Conservation (phyloP, 2,329 filamentous ascomycete species). For the Fusarium musae region DNA sequence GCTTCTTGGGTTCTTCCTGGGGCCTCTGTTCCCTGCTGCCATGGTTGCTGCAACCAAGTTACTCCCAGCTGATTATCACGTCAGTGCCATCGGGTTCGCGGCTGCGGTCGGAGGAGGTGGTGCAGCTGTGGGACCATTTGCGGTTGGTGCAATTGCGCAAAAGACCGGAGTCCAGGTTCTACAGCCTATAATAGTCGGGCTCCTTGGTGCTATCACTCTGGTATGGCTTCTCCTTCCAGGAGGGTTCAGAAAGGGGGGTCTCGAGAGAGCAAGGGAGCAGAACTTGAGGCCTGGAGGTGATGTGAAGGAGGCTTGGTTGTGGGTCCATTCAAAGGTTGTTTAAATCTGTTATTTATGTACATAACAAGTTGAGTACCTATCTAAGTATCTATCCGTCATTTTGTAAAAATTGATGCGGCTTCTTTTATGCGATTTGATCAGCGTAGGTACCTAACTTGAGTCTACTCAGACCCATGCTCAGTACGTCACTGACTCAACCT, state of each 20-base stretch:
- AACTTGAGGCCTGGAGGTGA: slow-evolving; percentile 51
- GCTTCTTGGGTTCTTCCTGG: slow-evolving; percentile 81
- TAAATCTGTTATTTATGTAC: not conserved
- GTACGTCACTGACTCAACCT: slow-evolving; percentile 23
- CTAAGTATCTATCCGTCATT: not conserved
- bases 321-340: slow-evolving; percentile 16
- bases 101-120: slow-evolving; percentile 81
- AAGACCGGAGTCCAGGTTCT: slow-evolving; percentile 65
- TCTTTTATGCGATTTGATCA: too few species aligned
- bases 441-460: not conserved
- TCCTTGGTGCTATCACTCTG: slow-evolving; percentile 57
- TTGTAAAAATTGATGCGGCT: not conserved
- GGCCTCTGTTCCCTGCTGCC: slow-evolving; percentile 80
- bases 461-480: not conserved
- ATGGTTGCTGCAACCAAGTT: slow-evolving; percentile 80
- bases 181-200: slow-evolving; percentile 64
- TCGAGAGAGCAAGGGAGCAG: slow-evolving; percentile 54
- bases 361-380: too few species aligned
- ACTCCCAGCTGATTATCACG: slow-evolving; percentile 77
- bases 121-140: slow-evolving; percentile 73
- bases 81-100: slow-evolving; percentile 83
- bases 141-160: slow-evolving; percentile 74
- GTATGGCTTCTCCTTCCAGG: slow-evolving; percentile 60
- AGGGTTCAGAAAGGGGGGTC: slow-evolving; percentile 52
- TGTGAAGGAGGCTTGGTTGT: slow-evolving; percentile 36